Evolutionary conservation across 2,329 filamentous ascomycete species (phyloP), one percentile per base, ranked within the genome.

Genomic region (Epichloe amarillans): DNA sequence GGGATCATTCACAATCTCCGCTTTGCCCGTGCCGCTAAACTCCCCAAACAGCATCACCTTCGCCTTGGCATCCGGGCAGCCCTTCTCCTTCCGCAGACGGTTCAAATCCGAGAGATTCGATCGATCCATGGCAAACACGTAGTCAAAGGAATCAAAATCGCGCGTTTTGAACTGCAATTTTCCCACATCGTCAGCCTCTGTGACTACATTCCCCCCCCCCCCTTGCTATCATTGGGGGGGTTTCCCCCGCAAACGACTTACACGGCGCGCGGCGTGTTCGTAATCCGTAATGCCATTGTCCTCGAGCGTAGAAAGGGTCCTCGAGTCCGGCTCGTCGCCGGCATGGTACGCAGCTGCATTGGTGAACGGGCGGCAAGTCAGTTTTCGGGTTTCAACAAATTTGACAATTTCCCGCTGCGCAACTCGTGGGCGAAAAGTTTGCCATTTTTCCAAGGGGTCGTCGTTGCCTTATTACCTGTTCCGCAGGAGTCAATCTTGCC

Each of bases 51-150:
- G 69, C 74, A 86, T 83, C 49, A 95, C 79, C 62, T 79, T 75
- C 4, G 80, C 81, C 63, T 77, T 79, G 35, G 72, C 66, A 36
- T 76, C 72, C n/a, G 75, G 71, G 57, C 77, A 78, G 57, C 78
- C 72, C 53, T 74, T 70, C 56, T 79, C 72, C 53, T 74, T 70
- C 56, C 79, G 72, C 62, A 83, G 68, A 36, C 80, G 73, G 60
- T 81, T 66, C 52, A 95, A 69, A 61, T 94, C 79, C 8, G 75
- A 72, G 43, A 95, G 72, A 64, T 97, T 97, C 44, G 82, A 79
- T 46, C 79, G 74, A 64, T 98, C 93, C 93, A 98, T 98, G 54
- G 87, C 90, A 52, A 98, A 82, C 53, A 98, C 82, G 69, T 95
- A 97, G 67, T 97, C 88, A 62, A 96, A 97, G 15, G 77, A 75